Evolutionary conservation across 805 yeast species (phyloP).

Genomic region (Vanderwaltozyma tropicalis): DNA sequence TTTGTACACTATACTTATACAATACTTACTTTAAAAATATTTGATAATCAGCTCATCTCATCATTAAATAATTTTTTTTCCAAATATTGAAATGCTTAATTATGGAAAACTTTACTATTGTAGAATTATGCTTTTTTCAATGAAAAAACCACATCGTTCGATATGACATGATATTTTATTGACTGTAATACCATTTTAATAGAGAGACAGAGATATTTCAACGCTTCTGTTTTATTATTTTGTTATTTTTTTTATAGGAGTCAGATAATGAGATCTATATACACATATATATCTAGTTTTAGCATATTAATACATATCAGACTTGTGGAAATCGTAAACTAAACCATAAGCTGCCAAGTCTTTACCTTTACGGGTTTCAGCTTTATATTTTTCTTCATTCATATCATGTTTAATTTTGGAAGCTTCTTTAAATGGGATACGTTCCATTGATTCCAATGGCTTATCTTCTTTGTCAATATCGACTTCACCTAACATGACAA

Average conservation of each 20-base stretch:
- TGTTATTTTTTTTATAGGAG: background rate
- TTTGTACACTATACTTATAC: too few relatives aligned
- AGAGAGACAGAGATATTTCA: background rate
- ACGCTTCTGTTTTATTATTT: background rate
- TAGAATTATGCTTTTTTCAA: too few relatives aligned
- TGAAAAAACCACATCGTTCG: too few relatives aligned
- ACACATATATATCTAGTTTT: too few relatives aligned
- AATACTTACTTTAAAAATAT: too few relatives aligned
- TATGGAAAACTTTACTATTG: too few relatives aligned
- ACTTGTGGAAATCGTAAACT: slow-evolving; percentile 45
- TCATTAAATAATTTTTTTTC: too few relatives aligned
- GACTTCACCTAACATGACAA: slow-evolving; percentile 86
- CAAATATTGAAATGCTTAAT: too few relatives aligned
- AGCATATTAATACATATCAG: slow-evolving; percentile 39
- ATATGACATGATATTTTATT: background rate
- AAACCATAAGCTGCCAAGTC: slow-evolving; percentile 43
- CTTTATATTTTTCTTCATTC: slow-evolving; percentile 29
- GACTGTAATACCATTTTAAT: background rate
- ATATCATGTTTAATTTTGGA: slow-evolving; percentile 31
- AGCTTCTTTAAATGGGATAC: slow-evolving; percentile 55
- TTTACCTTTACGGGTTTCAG: slow-evolving; percentile 39
- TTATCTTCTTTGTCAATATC: slow-evolving; percentile 80
- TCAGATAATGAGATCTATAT: background rate
- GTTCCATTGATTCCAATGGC: slow-evolving; percentile 46
- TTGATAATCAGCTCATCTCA: too few relatives aligned